Conservation (phyloP, 1,139 yeast species). For the Yamadazyma atlantica region DNA sequence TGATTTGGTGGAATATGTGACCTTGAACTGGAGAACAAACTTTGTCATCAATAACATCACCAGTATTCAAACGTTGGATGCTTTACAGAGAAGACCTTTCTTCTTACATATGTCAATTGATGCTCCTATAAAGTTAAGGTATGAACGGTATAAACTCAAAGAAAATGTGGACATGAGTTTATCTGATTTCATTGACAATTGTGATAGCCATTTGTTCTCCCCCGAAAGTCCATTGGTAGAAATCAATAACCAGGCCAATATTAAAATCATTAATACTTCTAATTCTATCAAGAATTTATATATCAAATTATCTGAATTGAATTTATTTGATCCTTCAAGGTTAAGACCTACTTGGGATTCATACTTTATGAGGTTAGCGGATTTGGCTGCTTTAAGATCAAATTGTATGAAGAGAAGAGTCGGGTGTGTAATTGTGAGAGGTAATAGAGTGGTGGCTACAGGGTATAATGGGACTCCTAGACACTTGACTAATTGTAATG, state of each 20-base stretch:
- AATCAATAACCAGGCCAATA: conserved; percentile 56
- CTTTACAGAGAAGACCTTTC: conserved; percentile 74
- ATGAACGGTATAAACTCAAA: conserved; percentile 40
- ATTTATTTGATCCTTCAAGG: conserved; percentile 58
- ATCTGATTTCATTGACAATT: conserved; percentile 44
- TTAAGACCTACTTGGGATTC: conserved; percentile 95
- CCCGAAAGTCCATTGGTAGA: conserved; percentile 41
- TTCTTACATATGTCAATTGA: conserved; percentile 80
- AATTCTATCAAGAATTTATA: conserved; percentile 47
- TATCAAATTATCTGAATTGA: conserved; percentile 51
- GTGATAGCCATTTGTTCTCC: conserved; percentile 46
- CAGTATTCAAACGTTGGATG: conserved; percentile 42
- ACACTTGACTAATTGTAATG: conserved; percentile 82
- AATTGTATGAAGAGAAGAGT: conserved; percentile 97
- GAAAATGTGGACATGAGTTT: conserved; percentile 21
- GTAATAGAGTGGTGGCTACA: conserved; percentile 85
- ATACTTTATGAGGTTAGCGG: conserved; percentile 90
- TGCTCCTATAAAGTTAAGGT: conserved; percentile 64
- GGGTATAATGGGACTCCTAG: conserved; percentile 98
- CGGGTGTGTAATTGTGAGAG: conserved; percentile 91
- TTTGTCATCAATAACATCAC: conserved; percentile 60
- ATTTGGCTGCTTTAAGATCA: conserved; percentile 86
- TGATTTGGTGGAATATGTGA: conserved; percentile 60
- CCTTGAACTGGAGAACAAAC: conserved; percentile 65
- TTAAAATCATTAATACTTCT: conserved; percentile 63